These are phyloP conservation scores for Apiospora marii DNA, from an alignment of 2,329 filamentous ascomycete species.

Conservation along the genomic window DNA sequence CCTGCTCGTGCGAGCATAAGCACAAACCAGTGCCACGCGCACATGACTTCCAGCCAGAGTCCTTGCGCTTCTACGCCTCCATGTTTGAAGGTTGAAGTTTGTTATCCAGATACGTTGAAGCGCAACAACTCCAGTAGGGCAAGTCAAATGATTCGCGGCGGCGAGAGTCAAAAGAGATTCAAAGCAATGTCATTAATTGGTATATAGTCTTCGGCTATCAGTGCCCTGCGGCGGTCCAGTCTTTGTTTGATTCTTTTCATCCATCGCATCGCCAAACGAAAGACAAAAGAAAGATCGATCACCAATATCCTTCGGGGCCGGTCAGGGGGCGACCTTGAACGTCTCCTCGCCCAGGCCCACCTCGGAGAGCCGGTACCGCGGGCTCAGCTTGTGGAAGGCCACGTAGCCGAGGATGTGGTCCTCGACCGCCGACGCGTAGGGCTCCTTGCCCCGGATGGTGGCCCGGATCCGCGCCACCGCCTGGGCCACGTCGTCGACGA, in stretches of 20 bases:
- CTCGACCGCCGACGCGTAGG: slow-evolving; percentile 34
- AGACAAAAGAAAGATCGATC: too few relatives aligned
- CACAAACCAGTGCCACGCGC: too few relatives aligned
- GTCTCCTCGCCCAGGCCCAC: slow-evolving; percentile 29
- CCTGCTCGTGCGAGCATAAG: not conserved
- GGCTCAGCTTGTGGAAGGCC: slow-evolving; percentile 31
- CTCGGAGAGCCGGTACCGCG: slow-evolving; percentile 33
- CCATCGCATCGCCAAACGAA: too few relatives aligned
- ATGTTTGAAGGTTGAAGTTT: too few relatives aligned
- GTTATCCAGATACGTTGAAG: too few relatives aligned
- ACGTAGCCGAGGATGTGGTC: slow-evolving; percentile 40
- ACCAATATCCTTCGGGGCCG: not conserved
- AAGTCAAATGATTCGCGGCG: too few relatives aligned
- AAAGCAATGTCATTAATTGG: not conserved
- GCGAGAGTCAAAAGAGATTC: too few relatives aligned
- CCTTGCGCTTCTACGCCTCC: too few relatives aligned
- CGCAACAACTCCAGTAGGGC: too few relatives aligned
- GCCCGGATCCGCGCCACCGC: slow-evolving; percentile 32
- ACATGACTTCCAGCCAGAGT: too few relatives aligned
- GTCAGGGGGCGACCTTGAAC: not conserved
- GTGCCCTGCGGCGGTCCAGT: not conserved
- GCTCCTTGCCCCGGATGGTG: slow-evolving; percentile 32
- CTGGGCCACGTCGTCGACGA: slow-evolving; percentile 31
- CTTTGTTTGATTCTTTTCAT: not conserved
- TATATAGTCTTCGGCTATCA: not conserved